These are phyloP conservation scores for Barnettozyma siamensis DNA, from an alignment of 805 yeast genomes.

Conservation along the genomic window DNA sequence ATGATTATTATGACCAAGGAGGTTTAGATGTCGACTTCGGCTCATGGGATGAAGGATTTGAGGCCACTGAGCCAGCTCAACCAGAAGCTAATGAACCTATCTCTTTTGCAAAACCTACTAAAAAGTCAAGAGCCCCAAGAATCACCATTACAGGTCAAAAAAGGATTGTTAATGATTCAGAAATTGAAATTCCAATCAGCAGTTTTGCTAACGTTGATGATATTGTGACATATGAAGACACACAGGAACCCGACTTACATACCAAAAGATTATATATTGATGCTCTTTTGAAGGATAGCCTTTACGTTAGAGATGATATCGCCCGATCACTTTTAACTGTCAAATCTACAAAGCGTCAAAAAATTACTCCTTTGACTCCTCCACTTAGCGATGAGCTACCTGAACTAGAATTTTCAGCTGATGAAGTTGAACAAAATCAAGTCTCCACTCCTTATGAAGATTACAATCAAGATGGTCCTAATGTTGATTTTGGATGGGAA, in stretches of 20 bases:
- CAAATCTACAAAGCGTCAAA: constrained; percentile 19
- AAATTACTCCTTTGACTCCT: constrained; percentile 10
- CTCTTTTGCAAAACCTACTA: constrained; percentile 4
- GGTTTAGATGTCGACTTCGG: constrained; percentile 6
- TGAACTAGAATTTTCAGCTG: constrained; percentile 17
- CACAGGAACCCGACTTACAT: constrained; percentile 8
- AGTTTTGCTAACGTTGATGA: constrained; percentile 15
- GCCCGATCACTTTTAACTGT: constrained; percentile 11
- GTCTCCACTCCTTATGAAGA: not conserved
- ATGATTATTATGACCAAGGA: constrained; percentile 6
- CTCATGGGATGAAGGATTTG: constrained; percentile 6
- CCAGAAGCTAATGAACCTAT: constrained; percentile 5
- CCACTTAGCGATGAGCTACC: constrained; percentile 15
- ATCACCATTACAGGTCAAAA: constrained; percentile 14
- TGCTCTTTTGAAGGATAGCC: constrained; percentile 10
- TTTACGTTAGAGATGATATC: constrained; percentile 13
- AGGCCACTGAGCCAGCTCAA: constrained; percentile 18
- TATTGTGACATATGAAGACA: constrained; percentile 3
- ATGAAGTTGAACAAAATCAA: constrained; percentile 5
- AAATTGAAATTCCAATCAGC: constrained; percentile 22
- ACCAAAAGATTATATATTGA: constrained; percentile 19
- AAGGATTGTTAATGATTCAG: constrained; percentile 20
- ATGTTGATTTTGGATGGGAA: constrained; percentile 33
- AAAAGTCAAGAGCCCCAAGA: constrained; percentile 11
- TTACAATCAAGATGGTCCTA: constrained; percentile 15